A percentile compares a stretch with the other conserved stretches of the same genome.
phyloP scores from a whole-genome alignment of 2,329 filamentous ascomycete species.

The Tolypocladium ophioglossoides region DNA sequence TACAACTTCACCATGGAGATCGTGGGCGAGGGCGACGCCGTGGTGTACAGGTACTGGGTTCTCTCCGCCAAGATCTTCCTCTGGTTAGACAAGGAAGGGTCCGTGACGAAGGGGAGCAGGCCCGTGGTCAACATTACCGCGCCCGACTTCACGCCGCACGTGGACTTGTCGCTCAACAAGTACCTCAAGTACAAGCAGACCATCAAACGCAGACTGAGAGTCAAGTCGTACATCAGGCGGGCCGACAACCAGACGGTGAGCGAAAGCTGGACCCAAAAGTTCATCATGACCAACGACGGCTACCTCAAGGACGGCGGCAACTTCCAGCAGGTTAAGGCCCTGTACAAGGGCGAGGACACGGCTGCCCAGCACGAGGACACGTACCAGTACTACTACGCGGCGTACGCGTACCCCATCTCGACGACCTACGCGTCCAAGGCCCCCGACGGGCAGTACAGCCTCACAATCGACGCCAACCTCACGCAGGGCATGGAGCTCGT shows the following conservation, averaged over 20 bases:
- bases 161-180: background rate
- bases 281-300: constrained; percentile 43
- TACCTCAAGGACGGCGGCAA: constrained; percentile 25
- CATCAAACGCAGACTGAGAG: constrained; percentile 48
- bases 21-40: constrained; percentile 50
- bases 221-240: constrained; percentile 41
- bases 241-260: constrained; percentile 8
- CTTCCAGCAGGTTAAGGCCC: constrained; percentile 24
- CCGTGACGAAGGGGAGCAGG: constrained; percentile 28
- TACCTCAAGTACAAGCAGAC: constrained; percentile 26
- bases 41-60: constrained; percentile 46
- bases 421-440: background rate
- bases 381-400: background rate
- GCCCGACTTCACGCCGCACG: background rate
- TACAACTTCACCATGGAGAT: constrained; percentile 62
- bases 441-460: constrained; percentile 2
- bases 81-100: constrained; percentile 49
- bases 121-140: background rate
- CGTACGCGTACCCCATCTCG: constrained; percentile 8
- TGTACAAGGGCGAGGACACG: constrained; percentile 7
- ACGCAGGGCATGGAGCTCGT: constrained; percentile 29
- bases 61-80: constrained; percentile 72
- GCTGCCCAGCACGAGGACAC: background rate
- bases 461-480: constrained; percentile 19
- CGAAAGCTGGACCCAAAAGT: constrained; percentile 43